Evolutionary conservation across 164 flowering plant genomes (phyloP), one percentile per base, ranked within the genome.

Genomic region (Brasenia schreberi): DNA sequence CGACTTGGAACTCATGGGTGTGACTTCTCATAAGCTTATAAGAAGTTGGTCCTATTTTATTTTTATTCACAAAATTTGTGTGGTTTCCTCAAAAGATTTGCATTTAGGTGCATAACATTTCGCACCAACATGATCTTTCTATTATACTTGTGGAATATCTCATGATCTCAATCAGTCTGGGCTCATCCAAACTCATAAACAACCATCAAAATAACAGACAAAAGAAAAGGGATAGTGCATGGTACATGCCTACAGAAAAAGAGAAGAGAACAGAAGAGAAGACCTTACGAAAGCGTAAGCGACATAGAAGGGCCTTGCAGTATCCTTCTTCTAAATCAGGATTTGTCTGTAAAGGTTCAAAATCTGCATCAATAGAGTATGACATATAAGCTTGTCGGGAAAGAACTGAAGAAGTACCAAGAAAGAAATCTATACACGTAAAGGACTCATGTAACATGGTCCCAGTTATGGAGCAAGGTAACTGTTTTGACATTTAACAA

Each of bases 251-350:
- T 45, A 45, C 12, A 60, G 27, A 71, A 77, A 72, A 49, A 45
- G 1, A 60, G 27, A 71, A 77, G 73, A 49, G 77, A 80, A 82
- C 80, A 80, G 70, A 77, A 84, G 79, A 67, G 75, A 85, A 92
- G 89, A 95, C 99, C 99, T 95, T 95, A 91, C 99, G 99, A 77
- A 91, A 95, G 74, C 99, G 97, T 81, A 91, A 72, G 68, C 97
- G 97, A 77, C 96, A 87, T 64, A 92, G 76, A 71, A 92, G 65
- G 69, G 99, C 92, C 78, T 82, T 87, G 89, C 96, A 95, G 65
- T 79, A 89, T 61, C 96, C 96, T 76, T 91, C 99, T 77, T 94
- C 98, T 72, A 91, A 66, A 73, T 85, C 86, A 64, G 68, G 77
- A 79, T 85, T 81, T 65, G 63, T 60, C 77, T 95, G 97, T 68